Conservation (phyloP, 108 stramenopile genomes). For the Skeletonema grethae region DNA sequence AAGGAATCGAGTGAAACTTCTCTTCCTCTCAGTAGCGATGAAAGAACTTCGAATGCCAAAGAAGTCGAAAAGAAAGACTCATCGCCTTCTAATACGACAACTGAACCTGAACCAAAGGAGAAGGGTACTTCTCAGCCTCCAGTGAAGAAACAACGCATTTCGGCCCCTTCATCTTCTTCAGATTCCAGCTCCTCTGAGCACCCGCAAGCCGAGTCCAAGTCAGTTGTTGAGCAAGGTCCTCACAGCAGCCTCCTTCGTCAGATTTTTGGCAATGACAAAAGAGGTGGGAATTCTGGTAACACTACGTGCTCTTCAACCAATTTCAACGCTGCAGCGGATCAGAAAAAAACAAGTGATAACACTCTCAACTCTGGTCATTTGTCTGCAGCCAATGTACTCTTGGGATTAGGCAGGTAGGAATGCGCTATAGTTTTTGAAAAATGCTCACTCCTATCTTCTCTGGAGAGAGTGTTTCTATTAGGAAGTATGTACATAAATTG, state of each 20-base stretch:
- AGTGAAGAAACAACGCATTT: background rate
- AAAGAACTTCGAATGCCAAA: background rate
- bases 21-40: background rate
- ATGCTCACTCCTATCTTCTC: background rate
- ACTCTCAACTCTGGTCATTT: background rate
- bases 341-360: background rate
- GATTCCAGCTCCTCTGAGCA: background rate
- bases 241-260: background rate
- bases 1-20: background rate
- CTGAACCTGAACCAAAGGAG: background rate
- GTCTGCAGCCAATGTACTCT: background rate
- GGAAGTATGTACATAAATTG: background rate
- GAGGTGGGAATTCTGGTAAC: background rate
- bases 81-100: background rate
- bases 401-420: background rate
- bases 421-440: background rate
- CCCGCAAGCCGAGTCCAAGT: background rate
- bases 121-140: background rate
- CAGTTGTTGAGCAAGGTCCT: background rate
- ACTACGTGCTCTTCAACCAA: background rate
- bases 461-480: background rate
- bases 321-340: background rate
- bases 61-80: background rate
- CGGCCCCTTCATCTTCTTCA: too few relatives aligned
- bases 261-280: background rate